Base-by-base conservation (phyloP, 352 stramenopile species). In the Pythium scleroteichum region DNA sequence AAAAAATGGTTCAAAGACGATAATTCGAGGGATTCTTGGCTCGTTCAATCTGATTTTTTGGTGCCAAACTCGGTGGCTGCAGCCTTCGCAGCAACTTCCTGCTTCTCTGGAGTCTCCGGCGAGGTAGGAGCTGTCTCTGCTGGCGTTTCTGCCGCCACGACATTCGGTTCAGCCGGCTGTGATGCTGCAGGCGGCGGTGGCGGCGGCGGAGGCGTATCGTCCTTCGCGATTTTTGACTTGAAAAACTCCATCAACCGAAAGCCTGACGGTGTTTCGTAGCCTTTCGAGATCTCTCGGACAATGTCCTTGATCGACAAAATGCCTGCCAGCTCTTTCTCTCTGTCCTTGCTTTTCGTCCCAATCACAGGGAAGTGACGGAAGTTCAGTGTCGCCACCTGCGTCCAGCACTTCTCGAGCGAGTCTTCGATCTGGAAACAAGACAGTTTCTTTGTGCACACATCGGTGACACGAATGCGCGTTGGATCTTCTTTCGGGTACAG, bases 221-320 rank as follows among this genome's bases (percentile, higher is more conserved):
- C 81, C 13, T 78, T 72, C 59, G 87, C 72, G 71, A 84, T 89
- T 49, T 78, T 82, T 14, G 85, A 87, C 73, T 94, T 94, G 59
- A 94, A 83, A 46, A 92, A 94, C 46, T 94, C 85, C 72, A 94
- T 88, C 14, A 94, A 72, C 13, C 85, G 82, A 57, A 92, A 94
- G 22, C 82, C 85, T 6, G 73, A 79, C 17, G 76, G 85, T 10
- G 79, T 82, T 57, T 88, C 69, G 56, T 90, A 70, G 53, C 85
- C 82, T 62, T 90, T 89, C 16, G 80, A 90, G 55, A 94, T 92
- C 69, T 94, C 85, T 8, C 79, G 81, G 27, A 94, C 83, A 55
- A 94, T 87, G 56, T 94, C 85, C 67, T 94, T 94, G 64, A 94
- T 88, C 23, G 81, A 92, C 41, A 94, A 59, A 40, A 94, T 79